Evolutionary conservation across 805 yeast species (phyloP), one percentile per base, ranked within the genome.

Genomic region (Nakazawaea ernobii): DNA sequence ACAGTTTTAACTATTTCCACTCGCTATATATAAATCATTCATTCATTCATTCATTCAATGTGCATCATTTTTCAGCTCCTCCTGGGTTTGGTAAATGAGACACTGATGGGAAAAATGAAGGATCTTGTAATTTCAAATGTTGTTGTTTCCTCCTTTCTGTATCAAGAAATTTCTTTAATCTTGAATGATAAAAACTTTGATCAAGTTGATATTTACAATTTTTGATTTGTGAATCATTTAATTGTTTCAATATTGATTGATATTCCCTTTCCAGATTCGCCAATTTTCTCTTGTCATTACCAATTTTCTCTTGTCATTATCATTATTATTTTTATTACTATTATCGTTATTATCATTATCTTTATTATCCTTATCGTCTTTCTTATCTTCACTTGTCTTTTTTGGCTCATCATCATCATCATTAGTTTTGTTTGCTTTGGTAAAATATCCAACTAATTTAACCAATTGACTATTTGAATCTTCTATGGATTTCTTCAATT

Each of bases 121-220:
- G 73, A 20, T 59, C 55, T 27, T 35, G 11, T 26, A 52, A 26
- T 24, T 35, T 35, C 15, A 15, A 8, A 33, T 10, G 32, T 9
- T 29, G 40, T 27, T 57, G 53, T 42, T 72, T 53, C 35, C 62
- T 65, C 40, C 68, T 61, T 40, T 58, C 55, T 28, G 63, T 52
- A 49, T 74, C 73, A 35, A 59, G 56, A 45, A 62, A 60, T 36
- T 59, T 59, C 38, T 66, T 60, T 26, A 75, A 53, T 48, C 84
- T 57, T 32, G 63, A 59, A 48, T 60, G 67, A 55, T 70, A 76
- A 35, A 77, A 68, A 29, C 63, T 68, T 13, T 59, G 50, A 54
- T 73, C 69, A 42, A 78, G 60, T 33, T 57, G 62, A 55, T 62
- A 77, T 33, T 63, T 59, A 47, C 64, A 69, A 55, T 72, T 71